Base-by-base conservation (phyloP, 352 stramenopile genomes). In the Phytophthora citrophthora region DNA sequence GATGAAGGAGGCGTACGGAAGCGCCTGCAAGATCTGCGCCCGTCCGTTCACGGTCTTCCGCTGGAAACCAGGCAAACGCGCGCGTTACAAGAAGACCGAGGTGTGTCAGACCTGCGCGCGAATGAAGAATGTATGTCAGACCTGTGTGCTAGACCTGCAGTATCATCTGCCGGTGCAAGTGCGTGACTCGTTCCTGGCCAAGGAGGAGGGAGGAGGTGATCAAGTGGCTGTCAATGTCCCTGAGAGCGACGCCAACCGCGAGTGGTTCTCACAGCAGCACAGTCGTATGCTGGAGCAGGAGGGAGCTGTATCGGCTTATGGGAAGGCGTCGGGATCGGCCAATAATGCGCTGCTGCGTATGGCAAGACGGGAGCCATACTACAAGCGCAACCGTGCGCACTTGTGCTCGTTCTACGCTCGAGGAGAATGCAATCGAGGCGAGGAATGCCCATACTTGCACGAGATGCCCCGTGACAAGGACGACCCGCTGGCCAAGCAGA, bases 41-140 rank as follows among this genome's bases (percentile, higher is more conserved):
- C 90, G 94, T 10, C 97, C 97, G 12, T 99, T 99, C 80, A 99
- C 97, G 29, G 94, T 98, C 44, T 99, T 99, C 82, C 92, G 95
- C 54, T 99, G 96, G 96, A 98, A 99, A 72, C 96, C 97, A 10
- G 97, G 97, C 53, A 98, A 97, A 36, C 94, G 97, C 46, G 97
- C 94, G 29, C 92, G 97, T 26, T 98, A 99, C 77, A 99, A 99
- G 81, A 97, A 97, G 82, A 99, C 97, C 11, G 93, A 97, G 79
- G 97, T 99, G 56, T 99, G 97, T 74, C 91, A 98, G 57, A 97
- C 86, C 13, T 99, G 97, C 76, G 94, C 97, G n/a, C 96, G 98
- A 71, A 97, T 98, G 70, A 99, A 99, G 78, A 99, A 99, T 79
- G 96, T 99, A 5, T 99, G 97, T 76, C 97, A 99, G 83, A 98